Base-by-base conservation (phyloP, 306 rosid species). In the Erythrophleum fordii region DNA sequence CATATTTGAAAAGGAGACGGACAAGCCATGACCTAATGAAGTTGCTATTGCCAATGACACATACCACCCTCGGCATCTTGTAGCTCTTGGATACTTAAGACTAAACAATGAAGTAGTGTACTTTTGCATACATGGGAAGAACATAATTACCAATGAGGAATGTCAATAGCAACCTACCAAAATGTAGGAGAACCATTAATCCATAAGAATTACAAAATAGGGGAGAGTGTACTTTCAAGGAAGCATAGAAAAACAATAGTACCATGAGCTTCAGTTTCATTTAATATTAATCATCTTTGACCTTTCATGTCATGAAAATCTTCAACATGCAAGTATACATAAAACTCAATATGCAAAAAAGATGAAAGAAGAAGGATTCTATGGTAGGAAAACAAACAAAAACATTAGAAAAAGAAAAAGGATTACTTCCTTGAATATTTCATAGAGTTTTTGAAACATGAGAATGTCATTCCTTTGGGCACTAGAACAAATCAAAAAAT, bases 401-500 rank as follows among this genome's bases (percentile, higher is more conserved):
- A 9, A 18, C 34, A 35, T 8, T 5, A 14, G 41, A 1, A 48
- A 48, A 14, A 16, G 5, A n/a, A n/a, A n/a, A 67, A 70, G 61
- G 20, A 61, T 13, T 28, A 41, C 14, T 4, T 60, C n/a, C 80
- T 56, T 69, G 16, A 59, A 81, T 51, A 59, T 53, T 82, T 78
- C 74, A 73, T 83, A 81, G 10, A 11, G 16, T 55, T 22, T 16
- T 13, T 0, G 3, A 68, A 68, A 73, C 75, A 73, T 48, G 69
- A 73, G 35, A 77, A 73, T 56, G 77, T 16, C 46, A 46, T 75
- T 66, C 17, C 58, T 14, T n/a, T 62, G 59, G 29, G 72, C 35
- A 61, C 1, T 13, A 48, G 16, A 29, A 64, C 1, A 34, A 72
- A 77, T 81, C 80, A 85, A 81, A 23, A 85, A 31, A 46, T n/a